Evolutionary conservation across 2,329 filamentous ascomycete genomes (phyloP), one percentile per base, ranked within the genome.

Genomic region (Xylariaceae sp.): DNA sequence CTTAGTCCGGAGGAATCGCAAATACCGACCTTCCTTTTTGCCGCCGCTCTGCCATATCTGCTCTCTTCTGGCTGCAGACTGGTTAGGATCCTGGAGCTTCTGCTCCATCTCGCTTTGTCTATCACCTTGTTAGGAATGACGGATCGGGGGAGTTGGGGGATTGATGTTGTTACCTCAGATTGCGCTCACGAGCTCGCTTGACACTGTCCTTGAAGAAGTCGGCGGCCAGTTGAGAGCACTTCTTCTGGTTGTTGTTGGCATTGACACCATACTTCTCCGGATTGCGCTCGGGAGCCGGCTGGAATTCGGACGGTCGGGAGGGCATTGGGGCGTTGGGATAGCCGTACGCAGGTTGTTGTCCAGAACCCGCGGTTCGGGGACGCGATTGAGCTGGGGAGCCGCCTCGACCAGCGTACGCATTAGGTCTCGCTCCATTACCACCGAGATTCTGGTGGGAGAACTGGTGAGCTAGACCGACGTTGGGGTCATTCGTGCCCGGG

Each of bases 181-280:
- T 99, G 60, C 94, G 87, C 77, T 97, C 94, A 67, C 93, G 85
- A 55, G 94, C 94, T 68, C 94, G 86, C 80, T 96, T 93, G 58
- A 99, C 95, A 73, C 93, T 97, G 76, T 99, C 93, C 77, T 96
- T 95, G 85, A 97, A 99, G 80, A 97, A 97, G 68, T 94, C 92
- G 58, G 88, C 86, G 45, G 95, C 89, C 71, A 87, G 73, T 70
- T 86, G 83, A 11, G 82, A 83, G 72, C 85, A 88, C 71, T 86
- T 87, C 76, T 87, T 87, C 76, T 88, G 84, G 72, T 88, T 88
- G 72, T 85, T 86, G 69, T 87, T 85, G 65, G 84, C 80, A 66
- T 83, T 82, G 57, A 79, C 72, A 39, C 84, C 84, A 66, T 86
- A 88, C 70, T 89, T 90, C 71, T 95, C 90, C 2, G 92, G 90